A percentile compares a stretch with the other conserved stretches of the same genome.
phyloP scores from a whole-genome alignment of 495 filamentous ascomycete genomes.

The Pseudoneurospora amorphoporcata region DNA sequence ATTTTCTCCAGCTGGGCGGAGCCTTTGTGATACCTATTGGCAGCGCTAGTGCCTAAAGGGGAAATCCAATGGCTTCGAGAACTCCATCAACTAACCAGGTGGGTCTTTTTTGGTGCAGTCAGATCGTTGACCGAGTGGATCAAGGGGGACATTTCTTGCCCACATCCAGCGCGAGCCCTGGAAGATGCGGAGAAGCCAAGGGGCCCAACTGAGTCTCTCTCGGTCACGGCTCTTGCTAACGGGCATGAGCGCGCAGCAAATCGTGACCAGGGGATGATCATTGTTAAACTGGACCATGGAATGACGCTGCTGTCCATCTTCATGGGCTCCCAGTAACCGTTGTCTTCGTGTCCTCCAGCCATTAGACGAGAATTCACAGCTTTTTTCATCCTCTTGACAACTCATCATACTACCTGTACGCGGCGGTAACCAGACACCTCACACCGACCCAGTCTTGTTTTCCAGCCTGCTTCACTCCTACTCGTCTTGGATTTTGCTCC shows the following conservation, averaged over 20 bases:
- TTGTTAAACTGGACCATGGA: neutral
- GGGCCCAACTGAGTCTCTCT: neutral
- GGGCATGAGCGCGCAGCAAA: neutral
- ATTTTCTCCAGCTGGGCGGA: neutral
- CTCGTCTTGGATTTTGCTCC: neutral
- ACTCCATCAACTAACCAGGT: neutral
- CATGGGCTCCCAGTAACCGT: neutral
- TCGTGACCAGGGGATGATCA: neutral
- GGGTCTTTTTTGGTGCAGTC: neutral
- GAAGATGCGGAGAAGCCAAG: conserved; percentile 9
- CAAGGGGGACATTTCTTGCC: neutral
- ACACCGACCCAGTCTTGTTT: conserved; percentile 1
- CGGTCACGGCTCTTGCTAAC: conserved; percentile 9
- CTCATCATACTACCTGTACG: neutral
- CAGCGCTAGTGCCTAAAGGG: neutral
- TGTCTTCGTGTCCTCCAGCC: neutral
- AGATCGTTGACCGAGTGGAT: conserved; percentile 2
- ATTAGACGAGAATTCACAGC: neutral
- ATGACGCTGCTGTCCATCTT: neutral
- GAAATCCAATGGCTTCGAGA: conserved; percentile 4
- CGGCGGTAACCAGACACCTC: neutral
- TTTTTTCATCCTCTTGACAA: conserved; percentile 2
- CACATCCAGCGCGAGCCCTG: neutral
- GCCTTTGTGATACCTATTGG: conserved; percentile 6
- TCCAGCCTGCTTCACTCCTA: neutral